Percentiles rank a stretch among this genome's conserved stretches.
Evolutionary conservation across 192 early-diverging fungal species (phyloP).

Genomic region (Linnemannia schmuckeri): DNA sequence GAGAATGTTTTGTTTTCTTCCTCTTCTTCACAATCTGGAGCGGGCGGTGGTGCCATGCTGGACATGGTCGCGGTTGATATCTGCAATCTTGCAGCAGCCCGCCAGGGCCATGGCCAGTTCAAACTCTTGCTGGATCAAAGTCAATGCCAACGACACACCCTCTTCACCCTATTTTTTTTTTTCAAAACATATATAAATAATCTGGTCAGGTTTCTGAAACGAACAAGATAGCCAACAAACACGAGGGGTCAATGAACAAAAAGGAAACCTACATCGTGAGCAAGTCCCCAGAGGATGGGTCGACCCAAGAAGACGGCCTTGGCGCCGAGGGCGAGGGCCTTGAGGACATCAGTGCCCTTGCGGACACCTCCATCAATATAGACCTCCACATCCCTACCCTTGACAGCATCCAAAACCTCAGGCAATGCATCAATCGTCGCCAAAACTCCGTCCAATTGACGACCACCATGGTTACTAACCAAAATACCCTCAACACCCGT

Average conservation of each 20-base stretch:
- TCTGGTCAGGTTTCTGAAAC: slow-evolving; percentile 58
- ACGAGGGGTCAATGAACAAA: background rate
- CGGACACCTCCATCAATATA: slow-evolving; percentile 96
- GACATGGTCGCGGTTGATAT: slow-evolving; percentile 70
- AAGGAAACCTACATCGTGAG: slow-evolving; percentile 50
- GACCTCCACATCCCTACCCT: slow-evolving; percentile 79
- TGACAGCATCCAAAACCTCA: slow-evolving; percentile 86
- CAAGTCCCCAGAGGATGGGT: slow-evolving; percentile 67
- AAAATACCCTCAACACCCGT: slow-evolving; percentile 88
- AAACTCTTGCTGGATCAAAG: slow-evolving; percentile 88
- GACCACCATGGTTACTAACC: slow-evolving; percentile 96
- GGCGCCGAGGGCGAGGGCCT: slow-evolving; percentile 96
- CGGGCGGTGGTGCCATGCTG: slow-evolving; percentile 23
- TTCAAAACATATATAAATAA: slow-evolving; percentile 11
- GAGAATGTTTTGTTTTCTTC: background rate
- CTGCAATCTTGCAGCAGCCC: slow-evolving; percentile 73
- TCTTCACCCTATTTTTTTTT: slow-evolving; percentile 78
- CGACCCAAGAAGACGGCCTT: slow-evolving; percentile 90
- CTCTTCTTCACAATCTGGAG: slow-evolving; percentile 25
- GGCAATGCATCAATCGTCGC: slow-evolving; percentile 85
- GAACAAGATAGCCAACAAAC: slow-evolving; percentile 54
- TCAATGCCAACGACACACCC: slow-evolving; percentile 83
- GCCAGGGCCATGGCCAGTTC: slow-evolving; percentile 85
- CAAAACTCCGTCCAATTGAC: slow-evolving; percentile 90
- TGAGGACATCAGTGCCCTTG: slow-evolving; percentile 93